Base-by-base conservation (phyloP, 257 asterid genomes). In the Striga asiatica region DNA sequence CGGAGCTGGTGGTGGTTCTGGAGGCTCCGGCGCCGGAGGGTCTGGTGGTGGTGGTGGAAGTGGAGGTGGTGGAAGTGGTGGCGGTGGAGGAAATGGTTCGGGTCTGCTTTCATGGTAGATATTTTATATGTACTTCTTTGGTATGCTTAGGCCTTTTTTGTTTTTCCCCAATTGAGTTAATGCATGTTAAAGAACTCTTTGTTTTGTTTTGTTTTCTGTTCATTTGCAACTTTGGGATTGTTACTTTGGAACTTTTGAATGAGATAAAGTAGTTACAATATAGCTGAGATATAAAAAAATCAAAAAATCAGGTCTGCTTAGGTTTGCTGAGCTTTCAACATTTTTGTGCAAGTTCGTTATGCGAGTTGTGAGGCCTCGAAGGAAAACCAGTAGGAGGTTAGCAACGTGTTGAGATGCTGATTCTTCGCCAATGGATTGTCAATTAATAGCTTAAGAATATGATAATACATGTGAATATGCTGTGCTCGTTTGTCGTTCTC, bases 41-140 rank as follows among this genome's bases (percentile, higher is more conserved):
- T 62, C 73, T 2, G 68, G 82, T 9, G 83, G 77, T 5, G 84
- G 78, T 2, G 78, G 66, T 9, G 73, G 78, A 20, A 55, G 72
- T 14, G 57, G 41, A 16, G 71, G 74, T 9, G n/a, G n/a, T n/a
- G n/a, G n/a, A n/a, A n/a, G n/a, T n/a, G 81, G 67, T 8, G 73
- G 69, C 29, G 69, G 42, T 56, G 81, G 64, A 27, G 70, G 71
- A 51, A 69, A 66, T 43, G 76, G 85, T 81, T 76, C 93, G 8
- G n/a, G n/a, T n/a, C 41, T 89, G 31, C 58, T 89, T 54, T 68
- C 92, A 10, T 86, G 98, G 96, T 89, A 78, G 38, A 29, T 4
- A 47, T 12, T 41, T 58, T 22, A 6, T 16, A 20, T 12, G n/a
- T 58, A n/a, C 16, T 9, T 37, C n/a, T 37, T 5, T 37, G n/a